Conservation (phyloP, 2,329 filamentous ascomycete species). For the Didymosphaeria variabile region DNA sequence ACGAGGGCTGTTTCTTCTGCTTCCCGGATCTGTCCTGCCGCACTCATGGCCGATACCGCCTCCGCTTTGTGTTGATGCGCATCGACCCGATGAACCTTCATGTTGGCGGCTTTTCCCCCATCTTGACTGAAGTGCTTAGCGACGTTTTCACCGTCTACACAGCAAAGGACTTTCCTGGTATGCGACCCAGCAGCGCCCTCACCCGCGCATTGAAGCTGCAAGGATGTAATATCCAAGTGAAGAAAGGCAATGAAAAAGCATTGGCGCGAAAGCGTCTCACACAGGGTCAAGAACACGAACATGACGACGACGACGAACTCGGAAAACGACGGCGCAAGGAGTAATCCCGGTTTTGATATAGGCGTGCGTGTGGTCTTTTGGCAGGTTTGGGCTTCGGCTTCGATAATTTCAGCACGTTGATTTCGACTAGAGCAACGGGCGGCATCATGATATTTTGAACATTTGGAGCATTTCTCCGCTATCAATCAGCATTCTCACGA, state of each 20-base stretch:
- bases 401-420: slow-evolving; percentile 22
- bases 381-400: slow-evolving; percentile 15
- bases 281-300: slow-evolving; percentile 52
- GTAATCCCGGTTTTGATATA: slow-evolving; percentile 24
- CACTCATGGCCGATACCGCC: slow-evolving; percentile 77
- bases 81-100: slow-evolving; percentile 70
- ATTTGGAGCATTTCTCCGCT: slow-evolving; percentile 45
- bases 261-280: slow-evolving; percentile 52
- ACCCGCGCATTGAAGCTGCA: slow-evolving; percentile 80
- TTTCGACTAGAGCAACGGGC: slow-evolving; percentile 33
- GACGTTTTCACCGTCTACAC: slow-evolving; percentile 82
- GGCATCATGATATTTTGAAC: slow-evolving; percentile 39
- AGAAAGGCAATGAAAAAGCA: slow-evolving; percentile 80
- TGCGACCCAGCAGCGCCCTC: slow-evolving; percentile 78
- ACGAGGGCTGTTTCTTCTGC: slow-evolving; percentile 84
- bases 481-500: slow-evolving; percentile 48
- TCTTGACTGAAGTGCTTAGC: slow-evolving; percentile 66
- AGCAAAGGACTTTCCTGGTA: slow-evolving; percentile 86
- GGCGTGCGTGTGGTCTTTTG: background rate
- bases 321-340: slow-evolving; percentile 49
- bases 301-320: slow-evolving; percentile 47
- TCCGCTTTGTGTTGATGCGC: slow-evolving; percentile 77
- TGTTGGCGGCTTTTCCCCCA: slow-evolving; percentile 60
- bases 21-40: slow-evolving; percentile 84
- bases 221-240: slow-evolving; percentile 84